Base-by-base conservation (phyloP, 768 basidiomycete genomes). In the Suillus occidentalis region DNA sequence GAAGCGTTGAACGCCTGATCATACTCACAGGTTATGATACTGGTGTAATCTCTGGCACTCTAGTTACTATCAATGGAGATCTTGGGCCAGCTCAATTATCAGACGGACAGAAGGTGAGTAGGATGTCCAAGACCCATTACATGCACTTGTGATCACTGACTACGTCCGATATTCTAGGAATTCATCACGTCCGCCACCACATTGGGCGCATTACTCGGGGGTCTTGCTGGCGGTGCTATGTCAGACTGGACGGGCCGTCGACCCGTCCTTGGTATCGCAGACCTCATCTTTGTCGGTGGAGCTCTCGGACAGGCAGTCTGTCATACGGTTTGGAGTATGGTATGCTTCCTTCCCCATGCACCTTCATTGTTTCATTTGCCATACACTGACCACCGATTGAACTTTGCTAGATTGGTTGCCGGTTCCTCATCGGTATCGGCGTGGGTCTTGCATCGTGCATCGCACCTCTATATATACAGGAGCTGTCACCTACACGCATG, bases 391-490 rank as follows among this genome's bases (percentile, higher is more conserved):
- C 37, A 12, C 31, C 10, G 47, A 43, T 56, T 20, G 31, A 50
- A 50, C n/a, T 45, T 31, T 36, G 9, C 16, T 36, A 89, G 87
- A 85, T 92, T 52, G 87, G 84, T 8, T 85, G 90, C 20, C 83
- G 91, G 22, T 90, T 94, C 75, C 74, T 93, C 61, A 87, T 93
- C 63, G 92, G 91, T 14, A 72, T 86, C 37, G 90, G 88, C 20
- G 90, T 92, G 2, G 90, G 91, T 3, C 76, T 91, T 1, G 91
- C 92, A 20, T 85, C 89, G 5, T 91, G 91, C 67, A 84, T 92
- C 60, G 89, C 91, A 0, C 91, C 92, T 12, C 80, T 94, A 6
- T 93, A 94, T 72, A 92, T 95, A 59, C 91, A 92, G 72, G 92
- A 94, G 75, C 82, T 94, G 25, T 87, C 91, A 0, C 91, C 91